A percentile compares a stretch with the other conserved stretches of the same genome.
phyloP scores from a whole-genome alignment of 805 yeast species.

The Candida verbasci region DNA sequence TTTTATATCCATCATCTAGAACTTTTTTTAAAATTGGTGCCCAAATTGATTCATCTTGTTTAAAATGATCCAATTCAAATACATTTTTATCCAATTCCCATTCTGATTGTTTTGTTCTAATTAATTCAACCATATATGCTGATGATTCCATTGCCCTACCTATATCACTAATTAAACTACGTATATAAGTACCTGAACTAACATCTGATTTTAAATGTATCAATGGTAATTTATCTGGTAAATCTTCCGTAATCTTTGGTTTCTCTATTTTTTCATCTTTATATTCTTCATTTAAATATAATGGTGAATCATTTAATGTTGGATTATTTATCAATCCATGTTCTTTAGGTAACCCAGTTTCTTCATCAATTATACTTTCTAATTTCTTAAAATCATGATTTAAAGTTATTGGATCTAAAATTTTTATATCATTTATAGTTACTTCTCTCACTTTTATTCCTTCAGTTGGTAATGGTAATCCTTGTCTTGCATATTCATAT shows the following conservation, averaged over 20 bases:
- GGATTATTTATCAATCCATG: slow-evolving; percentile 44
- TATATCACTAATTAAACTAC: slow-evolving; percentile 84
- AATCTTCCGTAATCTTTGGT: slow-evolving; percentile 34
- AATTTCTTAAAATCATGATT: slow-evolving; percentile 52
- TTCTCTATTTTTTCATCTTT: slow-evolving; percentile 36
- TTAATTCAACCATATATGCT: slow-evolving; percentile 83
- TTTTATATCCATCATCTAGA: slow-evolving; percentile 34
- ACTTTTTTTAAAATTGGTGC: slow-evolving; percentile 56
- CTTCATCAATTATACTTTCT: slow-evolving; percentile 43
- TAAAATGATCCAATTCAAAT: slow-evolving; percentile 64
- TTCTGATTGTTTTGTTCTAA: slow-evolving; percentile 71
- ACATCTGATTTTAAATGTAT: slow-evolving; percentile 74
- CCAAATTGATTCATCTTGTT: slow-evolving; percentile 65
- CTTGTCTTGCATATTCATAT: slow-evolving; percentile 90
- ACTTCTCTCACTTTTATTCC: slow-evolving; percentile 77
- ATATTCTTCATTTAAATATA: slow-evolving; percentile 56
- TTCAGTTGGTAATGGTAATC: slow-evolving; percentile 77
- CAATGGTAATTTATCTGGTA: slow-evolving; percentile 56
- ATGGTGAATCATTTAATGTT: slow-evolving; percentile 58
- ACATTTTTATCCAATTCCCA: slow-evolving; percentile 76
- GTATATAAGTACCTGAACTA: slow-evolving; percentile 91
- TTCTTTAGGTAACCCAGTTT: slow-evolving; percentile 44
- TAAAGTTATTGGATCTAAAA: slow-evolving; percentile 51
- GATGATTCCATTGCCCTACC: slow-evolving; percentile 78
- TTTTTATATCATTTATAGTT: slow-evolving; percentile 48